phyloP scores from a whole-genome alignment of 306 rosid species.

The Malus asiatica region DNA sequence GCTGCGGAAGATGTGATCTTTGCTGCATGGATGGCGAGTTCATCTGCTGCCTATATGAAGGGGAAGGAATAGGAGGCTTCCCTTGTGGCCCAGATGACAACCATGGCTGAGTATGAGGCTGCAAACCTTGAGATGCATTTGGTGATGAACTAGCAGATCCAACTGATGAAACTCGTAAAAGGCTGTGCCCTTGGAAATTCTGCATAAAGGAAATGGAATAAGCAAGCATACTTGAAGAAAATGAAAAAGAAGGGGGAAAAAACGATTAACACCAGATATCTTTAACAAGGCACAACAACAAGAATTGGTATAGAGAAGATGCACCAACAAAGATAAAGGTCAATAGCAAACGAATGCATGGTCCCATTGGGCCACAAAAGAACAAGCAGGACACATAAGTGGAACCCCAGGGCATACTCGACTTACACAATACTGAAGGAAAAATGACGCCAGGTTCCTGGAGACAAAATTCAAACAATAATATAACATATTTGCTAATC shows the following conservation, averaged over 20 bases:
- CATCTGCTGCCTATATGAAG: conserved; percentile 69
- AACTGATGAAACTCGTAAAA: conserved; percentile 53
- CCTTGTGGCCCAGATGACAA: conserved; percentile 76
- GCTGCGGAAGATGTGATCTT: conserved; percentile 59
- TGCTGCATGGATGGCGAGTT: conserved; percentile 62
- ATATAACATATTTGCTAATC: not conserved
- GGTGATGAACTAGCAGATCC: conserved; percentile 61
- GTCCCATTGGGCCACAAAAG: not conserved
- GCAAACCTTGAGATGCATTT: conserved; percentile 53
- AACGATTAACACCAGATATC: not conserved
- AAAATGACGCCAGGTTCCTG: not conserved
- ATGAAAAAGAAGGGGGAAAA: not conserved
- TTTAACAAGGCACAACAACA: not conserved
- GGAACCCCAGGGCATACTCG: not conserved
- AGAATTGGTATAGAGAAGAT: not conserved
- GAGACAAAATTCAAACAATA: not conserved
- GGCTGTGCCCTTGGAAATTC: conserved; percentile 82
- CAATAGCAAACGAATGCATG: not conserved
- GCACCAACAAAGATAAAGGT: conserved; percentile 1
- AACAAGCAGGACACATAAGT: not conserved
- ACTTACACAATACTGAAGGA: not conserved
- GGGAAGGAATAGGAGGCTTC: conserved; percentile 83
- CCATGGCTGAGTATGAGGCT: conserved; percentile 83
- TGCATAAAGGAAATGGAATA: conserved; percentile 22
- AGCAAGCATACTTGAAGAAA: conserved; percentile 4